phyloP scores from a whole-genome alignment of 1,139 yeast species.

The Lodderomyces beijingensis region DNA sequence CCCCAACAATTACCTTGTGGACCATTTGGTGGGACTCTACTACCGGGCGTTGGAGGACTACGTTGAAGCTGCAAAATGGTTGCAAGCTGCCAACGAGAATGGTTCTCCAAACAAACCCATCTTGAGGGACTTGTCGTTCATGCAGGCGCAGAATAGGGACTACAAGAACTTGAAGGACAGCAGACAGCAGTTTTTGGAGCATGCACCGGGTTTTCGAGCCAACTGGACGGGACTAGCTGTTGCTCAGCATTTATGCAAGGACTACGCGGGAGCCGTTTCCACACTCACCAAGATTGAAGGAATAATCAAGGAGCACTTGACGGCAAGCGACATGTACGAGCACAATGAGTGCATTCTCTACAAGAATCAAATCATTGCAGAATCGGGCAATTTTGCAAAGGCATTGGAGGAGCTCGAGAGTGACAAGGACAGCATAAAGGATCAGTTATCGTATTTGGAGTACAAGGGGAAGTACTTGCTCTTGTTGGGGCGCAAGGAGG shows the following conservation, averaged over 20 bases:
- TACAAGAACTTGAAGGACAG: constrained; percentile 58
- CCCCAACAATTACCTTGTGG: constrained; percentile 58
- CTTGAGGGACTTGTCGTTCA: constrained; percentile 73
- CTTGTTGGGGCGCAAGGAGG: constrained; percentile 39
- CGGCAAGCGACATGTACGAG: constrained; percentile 66
- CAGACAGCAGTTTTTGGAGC: constrained; percentile 66
- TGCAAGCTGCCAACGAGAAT: constrained; percentile 69
- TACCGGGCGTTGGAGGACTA: constrained; percentile 69
- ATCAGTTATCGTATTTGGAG: constrained; percentile 61
- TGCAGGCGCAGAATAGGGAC: constrained; percentile 79
- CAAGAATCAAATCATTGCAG: constrained; percentile 62
- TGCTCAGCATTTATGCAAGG: constrained; percentile 74
- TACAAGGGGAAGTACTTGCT: constrained; percentile 58
- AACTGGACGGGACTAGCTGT: constrained; percentile 90
- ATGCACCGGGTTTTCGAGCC: constrained; percentile 73
- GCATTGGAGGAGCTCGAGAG: constrained; percentile 62
- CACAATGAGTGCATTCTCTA: constrained; percentile 77
- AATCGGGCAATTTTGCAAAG: constrained; percentile 56
- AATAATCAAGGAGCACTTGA: constrained; percentile 62
- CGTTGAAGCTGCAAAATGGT: constrained; percentile 75
- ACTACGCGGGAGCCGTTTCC: constrained; percentile 62
- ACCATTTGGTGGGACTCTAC: constrained; percentile 85
- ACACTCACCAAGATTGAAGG: constrained; percentile 74
- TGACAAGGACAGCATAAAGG: constrained; percentile 54
- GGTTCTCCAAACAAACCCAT: constrained; percentile 80